Evolutionary conservation across 345 rosid genomes (phyloP), one percentile per base, ranked within the genome.

Genomic region (Boechera stricta): DNA sequence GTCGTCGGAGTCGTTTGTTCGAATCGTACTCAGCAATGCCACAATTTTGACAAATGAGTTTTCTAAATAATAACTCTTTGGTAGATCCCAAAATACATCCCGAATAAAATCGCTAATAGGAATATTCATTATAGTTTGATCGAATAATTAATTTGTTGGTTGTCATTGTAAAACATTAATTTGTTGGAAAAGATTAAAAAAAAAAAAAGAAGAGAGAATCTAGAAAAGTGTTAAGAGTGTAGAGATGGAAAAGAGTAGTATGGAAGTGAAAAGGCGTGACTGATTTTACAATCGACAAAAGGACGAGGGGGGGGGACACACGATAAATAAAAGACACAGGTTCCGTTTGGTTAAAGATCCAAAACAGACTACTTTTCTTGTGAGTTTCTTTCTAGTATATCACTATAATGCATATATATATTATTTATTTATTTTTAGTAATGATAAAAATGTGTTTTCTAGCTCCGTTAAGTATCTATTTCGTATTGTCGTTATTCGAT

Each of bases 301-400:
- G 16, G 42, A 76, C 63, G 42, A 1, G 42, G 8, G 8, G 11
- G 24, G 24, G 73, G 55, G 74, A 59, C 79, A 67, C 21, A 58
- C 66, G 11, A 16, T 44, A 57, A n/a, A 24, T 18, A 13, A 9
- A 42, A 77, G 62, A 69, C 75, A 77, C 36, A 77, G 66, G 66
- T 77, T 70, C 51, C 80, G 80, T 77, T 70, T 70, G 42, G 80
- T 64, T 77, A 62, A 70, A 55, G 53, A 55, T 70, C 65, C 71
- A 45, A 57, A 69, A 42, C 58, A 57, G 4, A 64, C 7, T 64
- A 54, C 66, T 77, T 77, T 70, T 64, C 76, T 76, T 69, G 64
- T 62, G 80, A 69, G 24, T 51, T 31, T 75, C 26, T 41, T 47
- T 32, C 28, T 58, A 21, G 24, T 21, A 1, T 42, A 9, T 39